Base-by-base conservation (phyloP, 345 rosid species). In the Adansonia digitata region DNA sequence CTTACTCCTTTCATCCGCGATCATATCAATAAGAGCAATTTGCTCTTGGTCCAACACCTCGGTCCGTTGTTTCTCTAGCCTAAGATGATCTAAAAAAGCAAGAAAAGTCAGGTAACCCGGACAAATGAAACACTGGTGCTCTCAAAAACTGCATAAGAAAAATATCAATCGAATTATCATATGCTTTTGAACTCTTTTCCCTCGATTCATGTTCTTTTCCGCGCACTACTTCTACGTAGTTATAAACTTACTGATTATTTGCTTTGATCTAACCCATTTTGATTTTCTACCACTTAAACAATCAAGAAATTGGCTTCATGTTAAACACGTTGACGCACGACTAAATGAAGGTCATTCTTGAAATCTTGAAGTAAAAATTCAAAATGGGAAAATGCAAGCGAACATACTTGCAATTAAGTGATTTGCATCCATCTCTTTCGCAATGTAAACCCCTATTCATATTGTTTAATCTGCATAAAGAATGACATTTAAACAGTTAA, bases 381-480 rank as follows among this genome's bases (percentile, higher is more conserved):
- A 42, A 39, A 45, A 37, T 13, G 71, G 24, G 69, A 63, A 75
- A n/a, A 55, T 74, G 53, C n/a, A 22, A 15, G 18, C 6, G 0
- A 42, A 61, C 74, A 0, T 83, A 82, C 84, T 70, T 81, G 81
- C 39, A 26, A 64, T 78, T 84, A 20, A 87, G 80, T 15, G 75
- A 43, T 59, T 15, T 56, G 57, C 66, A n/a, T 69, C 55, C 81
- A 0, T 80, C 81, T 31, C 78, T 75, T 75, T 81, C 86, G 12
- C 1, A 35, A 57, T 45, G 52, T 20, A 83, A 75, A 22, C 59
- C 29, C 9, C 43, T 61, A 26, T 11, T 65, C 62, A 78, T 51
- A 67, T 27, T 75, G 35, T 66, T 56, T 26, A 62, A 62, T 66
- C 84, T 81, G 76, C 67, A 72, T 56, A 18, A 18, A 67, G 27